phyloP scores from a whole-genome alignment of 2,329 filamentous ascomycete genomes.

The Microcyclospora tardicrescens region DNA sequence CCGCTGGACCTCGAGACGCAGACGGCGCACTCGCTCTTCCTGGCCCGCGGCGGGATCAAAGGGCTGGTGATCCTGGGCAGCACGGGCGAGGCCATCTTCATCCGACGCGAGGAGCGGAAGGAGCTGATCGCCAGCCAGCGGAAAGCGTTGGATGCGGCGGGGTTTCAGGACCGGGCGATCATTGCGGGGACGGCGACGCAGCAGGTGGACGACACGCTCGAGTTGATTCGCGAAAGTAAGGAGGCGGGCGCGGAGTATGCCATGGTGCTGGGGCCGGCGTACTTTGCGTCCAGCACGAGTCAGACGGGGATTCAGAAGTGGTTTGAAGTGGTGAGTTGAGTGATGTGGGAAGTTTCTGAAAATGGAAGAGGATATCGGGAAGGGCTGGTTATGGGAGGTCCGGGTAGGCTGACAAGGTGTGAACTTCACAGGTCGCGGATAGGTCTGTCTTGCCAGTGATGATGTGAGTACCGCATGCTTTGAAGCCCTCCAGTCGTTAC shows the following conservation, averaged over 20 bases:
- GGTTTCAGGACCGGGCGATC: conserved; percentile 46
- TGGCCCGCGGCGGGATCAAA: conserved; percentile 46
- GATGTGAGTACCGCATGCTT: conserved; percentile 32
- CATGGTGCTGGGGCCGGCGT: conserved; percentile 50
- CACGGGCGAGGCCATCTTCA: conserved; percentile 52
- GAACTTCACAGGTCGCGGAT: conserved; percentile 31
- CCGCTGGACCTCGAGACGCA: conserved; percentile 47
- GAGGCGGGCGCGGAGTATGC: conserved; percentile 49
- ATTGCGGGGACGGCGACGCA: conserved; percentile 51
- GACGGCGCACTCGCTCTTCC: conserved; percentile 44
- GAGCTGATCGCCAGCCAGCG: conserved; percentile 43
- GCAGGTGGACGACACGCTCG: conserved; percentile 48
- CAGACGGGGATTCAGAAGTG: conserved; percentile 49
- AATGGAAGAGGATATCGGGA: too few species aligned
- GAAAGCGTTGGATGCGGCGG: conserved; percentile 41
- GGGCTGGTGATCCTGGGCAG: conserved; percentile 51
- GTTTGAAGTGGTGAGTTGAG: conserved; percentile 39
- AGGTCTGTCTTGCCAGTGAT: conserved; percentile 47
- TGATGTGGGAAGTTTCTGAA: too few species aligned
- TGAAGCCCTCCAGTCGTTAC: background rate
- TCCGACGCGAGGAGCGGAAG: conserved; percentile 45
- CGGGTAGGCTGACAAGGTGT: too few species aligned
- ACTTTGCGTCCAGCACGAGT: conserved; percentile 46
- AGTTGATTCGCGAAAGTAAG: conserved; percentile 42
- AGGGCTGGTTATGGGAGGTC: too few species aligned